phyloP scores from a whole-genome alignment of 441 rosid genomes.

The Dalechampia spathulata region DNA sequence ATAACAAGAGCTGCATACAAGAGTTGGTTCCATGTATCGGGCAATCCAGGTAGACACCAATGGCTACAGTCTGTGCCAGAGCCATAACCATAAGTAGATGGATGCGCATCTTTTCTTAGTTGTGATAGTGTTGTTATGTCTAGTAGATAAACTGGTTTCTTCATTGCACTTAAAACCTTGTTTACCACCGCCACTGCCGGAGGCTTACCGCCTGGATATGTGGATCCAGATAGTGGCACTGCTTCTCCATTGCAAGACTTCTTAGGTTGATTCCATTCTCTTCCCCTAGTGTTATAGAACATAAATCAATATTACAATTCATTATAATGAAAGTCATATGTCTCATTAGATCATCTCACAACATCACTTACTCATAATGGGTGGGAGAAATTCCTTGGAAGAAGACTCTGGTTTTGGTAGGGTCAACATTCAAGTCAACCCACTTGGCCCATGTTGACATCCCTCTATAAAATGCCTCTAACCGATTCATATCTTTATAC shows the following conservation, averaged over 20 bases:
- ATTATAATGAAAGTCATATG: too few relatives aligned
- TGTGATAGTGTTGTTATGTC: slow-evolving; percentile 71
- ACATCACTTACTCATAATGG: slow-evolving; percentile 61
- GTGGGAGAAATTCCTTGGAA: slow-evolving; percentile 94
- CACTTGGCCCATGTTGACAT: slow-evolving; percentile 75
- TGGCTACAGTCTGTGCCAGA: slow-evolving; percentile 76
- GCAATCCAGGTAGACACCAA: slow-evolving; percentile 93
- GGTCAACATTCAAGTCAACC: slow-evolving; percentile 65
- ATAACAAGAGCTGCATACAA: slow-evolving; percentile 62
- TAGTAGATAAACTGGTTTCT: slow-evolving; percentile 58
- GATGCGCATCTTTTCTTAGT: slow-evolving; percentile 90
- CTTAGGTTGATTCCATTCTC: slow-evolving; percentile 51
- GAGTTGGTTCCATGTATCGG: slow-evolving; percentile 92
- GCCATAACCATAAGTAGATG: slow-evolving; percentile 53
- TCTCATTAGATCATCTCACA: too few relatives aligned
- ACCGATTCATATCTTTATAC: slow-evolving; percentile 63
- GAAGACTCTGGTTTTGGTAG: slow-evolving; percentile 58
- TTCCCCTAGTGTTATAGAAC: slow-evolving; percentile 44
- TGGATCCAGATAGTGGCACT: slow-evolving; percentile 54
- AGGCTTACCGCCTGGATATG: slow-evolving; percentile 72
- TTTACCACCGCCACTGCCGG: slow-evolving; percentile 54
- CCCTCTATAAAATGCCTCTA: slow-evolving; percentile 63
- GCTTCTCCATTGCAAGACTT: slow-evolving; percentile 63
- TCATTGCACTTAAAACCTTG: slow-evolving; percentile 44
- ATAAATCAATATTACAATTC: too few relatives aligned